Evolutionary conservation across 495 filamentous ascomycete species (phyloP), one percentile per base, ranked within the genome.

Genomic region (Aspergillus asperescens): DNA sequence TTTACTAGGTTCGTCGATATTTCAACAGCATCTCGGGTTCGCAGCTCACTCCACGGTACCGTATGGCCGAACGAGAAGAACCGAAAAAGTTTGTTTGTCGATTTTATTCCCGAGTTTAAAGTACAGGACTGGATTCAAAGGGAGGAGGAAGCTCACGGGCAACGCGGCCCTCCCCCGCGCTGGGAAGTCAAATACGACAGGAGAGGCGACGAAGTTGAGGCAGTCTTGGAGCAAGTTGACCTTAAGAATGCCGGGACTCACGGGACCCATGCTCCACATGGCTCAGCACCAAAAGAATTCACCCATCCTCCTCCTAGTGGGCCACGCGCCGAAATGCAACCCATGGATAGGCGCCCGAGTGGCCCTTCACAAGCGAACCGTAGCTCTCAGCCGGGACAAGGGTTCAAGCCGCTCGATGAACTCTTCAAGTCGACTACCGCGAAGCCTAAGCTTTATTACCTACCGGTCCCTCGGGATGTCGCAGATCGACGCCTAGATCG

Each of bases 1-100:
- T 86, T 96, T 61, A 85, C 85, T 25, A 67, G 74, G 15, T 94
- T 98, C 60, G 67, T 69, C 20, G 82, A 69, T 48, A 67, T 84
- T 25, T 70, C 83, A 1, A 83, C 86, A 4, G 93, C 93, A 12
- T 83, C 86, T 5, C 79, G 91, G 9, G 91, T 88, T 15, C 85
- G 93, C 27, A 79, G 82, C 0, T 78, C 80, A 7, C 69, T 98
- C 6, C 93, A 98, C 62, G 79, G 78, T 34, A 78, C 77, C 3
- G 75, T 89, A 32, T 98, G 90, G 89, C 93, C 93, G 1, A 81
- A 88, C 32, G 93, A 97, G 66, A 81, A 84, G 43, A 86, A 85
- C 39, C 81, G 93, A 32, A 92, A 93, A 65, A 79, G 79, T 2
- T 79, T 98, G 4, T 95, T 86, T 80, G 88, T 86, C 4, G 93